Base-by-base conservation (phyloP, 2,329 filamentous ascomycete species). In the Colletotrichum sp. region DNA sequence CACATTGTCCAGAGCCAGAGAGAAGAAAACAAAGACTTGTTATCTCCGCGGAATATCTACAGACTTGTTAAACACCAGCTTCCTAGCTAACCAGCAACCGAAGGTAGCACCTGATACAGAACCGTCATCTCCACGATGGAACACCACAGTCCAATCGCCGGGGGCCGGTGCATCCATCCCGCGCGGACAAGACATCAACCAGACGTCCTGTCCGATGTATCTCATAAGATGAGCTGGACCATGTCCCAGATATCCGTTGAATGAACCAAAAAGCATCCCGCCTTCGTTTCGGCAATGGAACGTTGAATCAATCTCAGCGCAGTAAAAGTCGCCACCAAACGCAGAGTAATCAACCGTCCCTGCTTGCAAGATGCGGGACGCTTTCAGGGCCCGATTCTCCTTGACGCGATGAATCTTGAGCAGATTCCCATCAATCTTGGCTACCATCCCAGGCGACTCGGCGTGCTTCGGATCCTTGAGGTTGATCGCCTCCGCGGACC, bases 111-210 rank as follows among this genome's bases (percentile, higher is more conserved):
- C 79, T 7, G 63, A 65, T 0, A 85, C 78, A 5, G 48, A 69
- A 18, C 81, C 79, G 7, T 76, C 64, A 7, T 79, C 79, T 68
- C 80, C 76, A 13, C 82, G 80, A 28, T 77, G 77, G 34, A 87
- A 83, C 5, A 83, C 81, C 2, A 87, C 75, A 1, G 86, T 87
- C 86, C 86, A 87, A 67, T 87, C 82, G 6, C 86, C 85, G 1
- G 85, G 86, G 1, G 86, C 82, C 6, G 83, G 82, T 1, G 84
- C 82, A 78, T 88, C 86, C 72, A 88, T 77, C 13, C 84, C 84
- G 61, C 86, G 79, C 6, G 84, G 84, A 73, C 84, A 85, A 1
- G 81, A 80, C 28, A 88, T 77, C 1, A 77, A 76, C 83, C 84
- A 88, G 4, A 87, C 80, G 77, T 87, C 83, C 39, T 83, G 79